phyloP scores from a whole-genome alignment of 2,329 filamentous ascomycete genomes.

The Pyrenophora tritici-repentis region DNA sequence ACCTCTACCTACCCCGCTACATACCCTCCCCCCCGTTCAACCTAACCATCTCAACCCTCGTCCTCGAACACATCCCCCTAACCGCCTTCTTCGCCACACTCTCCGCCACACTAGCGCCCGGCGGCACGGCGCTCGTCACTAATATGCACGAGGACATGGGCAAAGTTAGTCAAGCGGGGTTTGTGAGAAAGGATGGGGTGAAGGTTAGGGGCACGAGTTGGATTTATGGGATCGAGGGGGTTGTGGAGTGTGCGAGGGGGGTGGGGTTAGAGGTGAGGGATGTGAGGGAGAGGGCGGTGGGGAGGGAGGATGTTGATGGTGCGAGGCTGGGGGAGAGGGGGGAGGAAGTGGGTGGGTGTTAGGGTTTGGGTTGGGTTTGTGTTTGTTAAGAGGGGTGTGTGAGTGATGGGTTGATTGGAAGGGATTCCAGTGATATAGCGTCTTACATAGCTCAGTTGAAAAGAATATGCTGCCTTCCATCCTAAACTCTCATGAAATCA shows the following conservation, averaged over 20 bases:
- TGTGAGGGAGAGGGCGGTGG: slow-evolving; percentile 38
- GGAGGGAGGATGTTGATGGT: slow-evolving; percentile 34
- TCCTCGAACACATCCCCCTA: slow-evolving; percentile 67
- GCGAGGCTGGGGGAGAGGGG: slow-evolving; percentile 40
- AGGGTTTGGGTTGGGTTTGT: slow-evolving; percentile 48
- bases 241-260: slow-evolving; percentile 54
- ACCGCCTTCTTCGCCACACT: slow-evolving; percentile 56
- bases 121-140: slow-evolving; percentile 62
- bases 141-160: slow-evolving; percentile 74
- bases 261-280: slow-evolving; percentile 39
- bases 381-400: slow-evolving; percentile 24
- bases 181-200: slow-evolving; percentile 56
- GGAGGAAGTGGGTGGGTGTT: slow-evolving; percentile 48
- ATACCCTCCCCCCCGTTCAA: too few relatives aligned
- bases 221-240: slow-evolving; percentile 59
- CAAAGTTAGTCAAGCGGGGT: slow-evolving; percentile 63
- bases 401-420: too few relatives aligned
- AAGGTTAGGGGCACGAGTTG: slow-evolving; percentile 67
- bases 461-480: too few relatives aligned
- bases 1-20: too few relatives aligned
- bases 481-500: too few relatives aligned
- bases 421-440: too few relatives aligned
- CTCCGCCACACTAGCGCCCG: slow-evolving; percentile 48
- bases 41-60: slow-evolving; percentile 64
- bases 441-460: too few relatives aligned